Base-by-base conservation (phyloP, 2,329 filamentous ascomycete species). In the Bipolaris gigantea region DNA sequence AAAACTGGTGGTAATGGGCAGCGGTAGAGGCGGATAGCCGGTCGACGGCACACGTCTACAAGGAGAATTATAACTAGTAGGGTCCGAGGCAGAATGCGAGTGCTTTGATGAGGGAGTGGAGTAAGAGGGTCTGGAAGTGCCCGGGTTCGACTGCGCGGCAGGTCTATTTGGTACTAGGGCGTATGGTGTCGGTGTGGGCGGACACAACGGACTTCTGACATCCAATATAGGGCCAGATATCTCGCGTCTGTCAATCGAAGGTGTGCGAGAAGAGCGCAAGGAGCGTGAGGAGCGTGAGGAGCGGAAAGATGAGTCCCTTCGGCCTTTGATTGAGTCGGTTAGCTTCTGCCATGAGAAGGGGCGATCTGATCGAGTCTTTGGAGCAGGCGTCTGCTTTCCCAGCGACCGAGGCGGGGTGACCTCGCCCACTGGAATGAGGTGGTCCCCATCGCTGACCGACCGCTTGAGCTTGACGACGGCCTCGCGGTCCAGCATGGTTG, bases 291-390 rank as follows among this genome's bases (percentile, higher is more conserved):
- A 53, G 40, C 51, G 56, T 21, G 57, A 53, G 21, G 54, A 56
- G 23, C 53, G 56, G n/a, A 55, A 51, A 23, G 53, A 57, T 30
- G 55, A 47, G 43, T 53, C 50, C 46, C 60, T 59, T 52, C 60
- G 66, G 25, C 56, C 57, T 61, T 62, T 67, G 51, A 67, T 49
- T 4, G 58, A 61, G 8, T 61, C 55, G 43, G 70, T 71, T 42
- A 73, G 61, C 57, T 66, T 71, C 4, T 59, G 56, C 15, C 67
- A 61, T 0, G 67, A 71, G 43, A 71, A 67, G 11, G 61, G 58
- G 11, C 70, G 63, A 44, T 56, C 57, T 3, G 48, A 36, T 11
- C 57, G 55, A 4, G 52, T 53, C 34, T 45, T 47, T 13, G 23
- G 11, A 4, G 15, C 27, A 2, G 50, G 48, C 15, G 50, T 55